Conservation (phyloP, 345 rosid species). For the Lagerstroemia speciosa region DNA sequence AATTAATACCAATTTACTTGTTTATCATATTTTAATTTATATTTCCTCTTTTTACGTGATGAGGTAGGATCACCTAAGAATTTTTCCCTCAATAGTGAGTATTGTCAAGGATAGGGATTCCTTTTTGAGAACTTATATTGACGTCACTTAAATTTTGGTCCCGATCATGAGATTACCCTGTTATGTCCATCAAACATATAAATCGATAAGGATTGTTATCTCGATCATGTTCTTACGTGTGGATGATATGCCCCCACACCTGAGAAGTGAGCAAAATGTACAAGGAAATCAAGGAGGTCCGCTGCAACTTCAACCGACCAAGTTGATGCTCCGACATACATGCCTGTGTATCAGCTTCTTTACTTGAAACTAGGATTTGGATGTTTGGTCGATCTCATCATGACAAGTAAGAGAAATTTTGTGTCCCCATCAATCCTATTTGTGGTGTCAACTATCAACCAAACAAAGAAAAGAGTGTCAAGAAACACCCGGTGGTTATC, state of each 20-base stretch:
- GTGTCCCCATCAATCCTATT: not conserved
- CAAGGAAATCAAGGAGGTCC: not conserved
- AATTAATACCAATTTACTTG: too few relatives aligned
- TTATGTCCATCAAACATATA: too few relatives aligned
- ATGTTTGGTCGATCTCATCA: not conserved
- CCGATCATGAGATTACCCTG: too few relatives aligned
- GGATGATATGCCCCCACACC: not conserved
- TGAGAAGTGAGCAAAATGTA: not conserved
- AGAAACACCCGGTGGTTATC: conserved; percentile 2
- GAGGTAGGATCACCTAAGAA: too few relatives aligned
- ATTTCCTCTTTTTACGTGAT: too few relatives aligned
- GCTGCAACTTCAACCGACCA: not conserved
- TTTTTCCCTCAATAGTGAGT: too few relatives aligned
- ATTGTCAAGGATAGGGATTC: too few relatives aligned
- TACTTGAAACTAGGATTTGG: not conserved
- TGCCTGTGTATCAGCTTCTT: not conserved
- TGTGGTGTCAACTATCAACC: not conserved
- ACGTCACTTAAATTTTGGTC: too few relatives aligned
- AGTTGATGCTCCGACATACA: not conserved
- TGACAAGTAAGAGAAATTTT: not conserved
- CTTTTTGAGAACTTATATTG: too few relatives aligned
- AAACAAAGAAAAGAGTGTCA: not conserved
- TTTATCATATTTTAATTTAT: too few relatives aligned
- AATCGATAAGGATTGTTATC: not conserved
- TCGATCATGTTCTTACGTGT: not conserved